Percentiles rank a stretch among this genome's conserved stretches.
phyloP scores from a whole-genome alignment of 805 yeast genomes.

The Hermanozyma aechmeae region DNA sequence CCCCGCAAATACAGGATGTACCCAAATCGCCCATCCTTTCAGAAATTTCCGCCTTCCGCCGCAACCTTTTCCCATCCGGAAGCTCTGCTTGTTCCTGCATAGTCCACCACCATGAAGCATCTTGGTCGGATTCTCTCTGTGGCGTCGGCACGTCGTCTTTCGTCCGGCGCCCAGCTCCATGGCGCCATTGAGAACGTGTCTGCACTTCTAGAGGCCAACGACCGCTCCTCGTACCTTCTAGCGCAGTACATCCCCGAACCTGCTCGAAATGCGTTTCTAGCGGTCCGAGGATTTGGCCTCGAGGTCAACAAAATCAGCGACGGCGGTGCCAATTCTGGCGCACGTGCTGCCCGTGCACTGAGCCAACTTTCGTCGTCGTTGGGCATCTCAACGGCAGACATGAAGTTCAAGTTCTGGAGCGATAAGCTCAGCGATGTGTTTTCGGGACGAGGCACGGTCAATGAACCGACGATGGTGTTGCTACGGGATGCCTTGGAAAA shows the following conservation, averaged over 20 bases:
- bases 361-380: conserved; percentile 17
- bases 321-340: conserved; percentile 15
- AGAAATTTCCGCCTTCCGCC: no score
- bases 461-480: conserved; percentile 60
- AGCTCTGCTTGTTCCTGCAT: no score
- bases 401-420: conserved; percentile 71
- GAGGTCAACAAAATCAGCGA: conserved; percentile 46
- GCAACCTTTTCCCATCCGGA: no score
- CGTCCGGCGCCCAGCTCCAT: no score
- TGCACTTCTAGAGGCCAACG: conserved; percentile 37
- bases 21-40: no score
- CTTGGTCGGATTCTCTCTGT: no score
- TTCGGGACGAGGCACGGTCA: conserved; percentile 25
- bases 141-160: no score
- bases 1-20: no score
- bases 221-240: conserved; percentile 55
- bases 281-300: conserved; percentile 54
- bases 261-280: conserved; percentile 53
- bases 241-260: conserved; percentile 63
- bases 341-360: conserved; percentile 23
- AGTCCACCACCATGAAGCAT: no score
- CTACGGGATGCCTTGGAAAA: conserved; percentile 43
- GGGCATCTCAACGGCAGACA: conserved; percentile 32
- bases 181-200: conserved; percentile 36
- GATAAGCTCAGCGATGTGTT: conserved; percentile 45